Evolutionary conservation across 1,284 basidiomycete genomes (phyloP).

Genomic region (Leccinum fuscescens): DNA sequence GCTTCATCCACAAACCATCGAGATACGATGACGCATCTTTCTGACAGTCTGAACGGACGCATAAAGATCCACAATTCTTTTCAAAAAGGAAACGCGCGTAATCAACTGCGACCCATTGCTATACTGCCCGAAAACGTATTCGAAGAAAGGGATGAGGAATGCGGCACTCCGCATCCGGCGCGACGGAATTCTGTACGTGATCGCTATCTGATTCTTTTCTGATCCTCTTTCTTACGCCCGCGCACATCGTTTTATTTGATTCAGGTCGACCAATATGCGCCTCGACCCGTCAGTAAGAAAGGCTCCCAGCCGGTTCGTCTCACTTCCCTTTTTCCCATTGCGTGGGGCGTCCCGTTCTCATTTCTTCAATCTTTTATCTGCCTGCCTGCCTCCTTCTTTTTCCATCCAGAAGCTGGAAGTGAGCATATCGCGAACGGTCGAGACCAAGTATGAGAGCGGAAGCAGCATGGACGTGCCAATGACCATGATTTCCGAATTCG

Average conservation of each 20-base stretch:
- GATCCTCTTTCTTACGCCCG: too few relatives aligned
- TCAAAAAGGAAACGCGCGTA: background rate
- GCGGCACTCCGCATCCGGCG: background rate
- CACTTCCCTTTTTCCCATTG: too few relatives aligned
- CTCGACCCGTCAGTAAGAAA: too few relatives aligned
- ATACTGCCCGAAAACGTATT: background rate
- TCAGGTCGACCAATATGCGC: too few relatives aligned
- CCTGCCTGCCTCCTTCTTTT: background rate
- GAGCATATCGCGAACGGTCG: conserved; percentile 15
- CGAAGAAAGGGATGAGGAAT: background rate
- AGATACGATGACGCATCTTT: background rate
- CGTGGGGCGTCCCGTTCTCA: background rate
- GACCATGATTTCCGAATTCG: background rate
- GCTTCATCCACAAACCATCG: background rate
- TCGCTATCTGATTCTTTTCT: background rate
- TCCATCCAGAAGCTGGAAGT: conserved; percentile 16
- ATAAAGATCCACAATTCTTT: conserved; percentile 3
- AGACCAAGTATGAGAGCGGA: conserved; percentile 14
- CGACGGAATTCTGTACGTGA: conserved; percentile 7
- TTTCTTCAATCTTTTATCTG: background rate
- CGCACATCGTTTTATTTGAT: too few relatives aligned
- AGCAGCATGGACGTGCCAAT: background rate
- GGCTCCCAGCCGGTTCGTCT: too few relatives aligned
- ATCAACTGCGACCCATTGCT: conserved; percentile 1
- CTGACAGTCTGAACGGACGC: conserved; percentile 24